A percentile compares a stretch with the other conserved stretches of the same genome.
phyloP scores from a whole-genome alignment of 768 basidiomycete genomes.

The Suillus discolor region DNA sequence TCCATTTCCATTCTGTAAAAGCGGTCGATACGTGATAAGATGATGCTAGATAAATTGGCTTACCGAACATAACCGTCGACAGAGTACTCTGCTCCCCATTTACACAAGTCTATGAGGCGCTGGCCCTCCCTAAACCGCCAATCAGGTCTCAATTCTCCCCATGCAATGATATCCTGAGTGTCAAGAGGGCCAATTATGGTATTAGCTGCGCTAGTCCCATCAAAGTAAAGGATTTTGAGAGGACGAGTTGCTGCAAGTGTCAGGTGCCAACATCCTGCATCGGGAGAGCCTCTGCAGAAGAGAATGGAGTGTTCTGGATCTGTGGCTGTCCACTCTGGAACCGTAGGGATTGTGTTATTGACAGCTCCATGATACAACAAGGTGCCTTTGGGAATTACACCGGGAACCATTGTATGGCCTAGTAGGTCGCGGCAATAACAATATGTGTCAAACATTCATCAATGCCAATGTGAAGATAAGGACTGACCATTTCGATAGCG shows the following conservation, averaged over 20 bases:
- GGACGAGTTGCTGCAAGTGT: conserved; percentile 22
- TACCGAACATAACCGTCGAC: conserved; percentile 41
- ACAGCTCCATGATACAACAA: conserved; percentile 19
- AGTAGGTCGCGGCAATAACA: background rate
- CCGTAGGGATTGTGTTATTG: conserved; percentile 24
- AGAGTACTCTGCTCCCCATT: conserved; percentile 42
- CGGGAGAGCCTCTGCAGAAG: conserved; percentile 33
- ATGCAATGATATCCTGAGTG: conserved; percentile 48
- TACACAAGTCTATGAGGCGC: conserved; percentile 42
- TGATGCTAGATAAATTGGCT: background rate
- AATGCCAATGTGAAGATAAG: background rate
- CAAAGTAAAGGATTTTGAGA: conserved; percentile 37
- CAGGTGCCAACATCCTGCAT: conserved; percentile 20
- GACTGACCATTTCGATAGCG: conserved; percentile 46
- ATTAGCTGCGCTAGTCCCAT: conserved; percentile 33
- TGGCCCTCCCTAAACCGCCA: conserved; percentile 31
- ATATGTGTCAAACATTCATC: background rate
- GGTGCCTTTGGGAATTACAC: conserved; percentile 12
- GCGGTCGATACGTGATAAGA: background rate
- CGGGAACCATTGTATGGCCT: conserved; percentile 10
- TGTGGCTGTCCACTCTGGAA: conserved; percentile 37
- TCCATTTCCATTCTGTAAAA: conserved; percentile 48
- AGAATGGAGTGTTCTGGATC: conserved; percentile 41
- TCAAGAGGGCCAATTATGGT: conserved; percentile 35
- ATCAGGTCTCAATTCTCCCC: conserved; percentile 34